A percentile compares a stretch with the other conserved stretches of the same genome.
phyloP scores from a whole-genome alignment of 805 yeast species.

The Candida germanica region DNA sequence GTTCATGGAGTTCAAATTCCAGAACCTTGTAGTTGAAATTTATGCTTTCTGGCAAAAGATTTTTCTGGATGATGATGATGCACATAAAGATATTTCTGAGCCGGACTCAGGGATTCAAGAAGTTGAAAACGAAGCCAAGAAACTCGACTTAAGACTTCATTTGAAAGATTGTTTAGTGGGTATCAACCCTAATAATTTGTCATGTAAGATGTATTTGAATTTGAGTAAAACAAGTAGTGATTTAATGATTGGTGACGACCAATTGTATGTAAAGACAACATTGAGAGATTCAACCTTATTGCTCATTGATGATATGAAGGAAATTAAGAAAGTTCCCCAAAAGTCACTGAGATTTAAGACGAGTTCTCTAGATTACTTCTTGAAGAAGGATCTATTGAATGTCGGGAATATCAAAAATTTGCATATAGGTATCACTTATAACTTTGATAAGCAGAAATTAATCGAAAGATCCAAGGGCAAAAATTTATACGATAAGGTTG shows the following conservation, averaged over 20 bases:
- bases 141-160: constrained; percentile 29
- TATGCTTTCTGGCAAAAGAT: constrained; percentile 15
- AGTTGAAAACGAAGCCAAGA: neutral
- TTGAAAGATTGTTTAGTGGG: constrained; percentile 58
- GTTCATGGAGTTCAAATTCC: constrained; percentile 8
- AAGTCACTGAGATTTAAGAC: neutral
- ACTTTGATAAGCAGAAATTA: constrained; percentile 5
- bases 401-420: constrained; percentile 46
- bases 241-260: constrained; percentile 32
- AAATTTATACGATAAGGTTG: constrained; percentile 13
- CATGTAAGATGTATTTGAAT: constrained; percentile 50
- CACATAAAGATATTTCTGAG: neutral
- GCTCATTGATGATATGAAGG: constrained; percentile 58
- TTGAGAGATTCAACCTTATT: constrained; percentile 49
- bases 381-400: constrained; percentile 45
- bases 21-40: constrained; percentile 7
- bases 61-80: constrained; percentile 1
- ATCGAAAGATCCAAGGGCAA: constrained; percentile 1
- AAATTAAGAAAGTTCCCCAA: constrained; percentile 4
- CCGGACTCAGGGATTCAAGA: neutral
- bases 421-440: constrained; percentile 26
- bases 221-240: constrained; percentile 56
- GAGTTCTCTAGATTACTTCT: neutral
- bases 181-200: constrained; percentile 58
- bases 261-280: constrained; percentile 39